Base-by-base conservation (phyloP, 192 early-diverging fungal species). In the Coemansia nantahalensis region DNA sequence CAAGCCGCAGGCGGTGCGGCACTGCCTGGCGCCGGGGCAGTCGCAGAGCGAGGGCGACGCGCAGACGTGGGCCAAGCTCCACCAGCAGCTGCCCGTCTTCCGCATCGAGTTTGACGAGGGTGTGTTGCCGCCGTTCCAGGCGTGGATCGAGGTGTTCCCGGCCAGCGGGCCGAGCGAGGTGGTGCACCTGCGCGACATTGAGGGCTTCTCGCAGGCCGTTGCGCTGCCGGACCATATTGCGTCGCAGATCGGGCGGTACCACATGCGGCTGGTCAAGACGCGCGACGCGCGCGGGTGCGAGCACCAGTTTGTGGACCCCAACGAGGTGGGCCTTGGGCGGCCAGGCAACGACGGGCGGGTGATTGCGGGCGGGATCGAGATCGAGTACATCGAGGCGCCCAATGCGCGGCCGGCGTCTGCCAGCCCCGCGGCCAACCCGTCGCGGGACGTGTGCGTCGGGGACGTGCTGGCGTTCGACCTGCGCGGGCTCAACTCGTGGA, bases 401-500 rank as follows among this genome's bases (percentile, higher is more conserved):
- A 68, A 49, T 16, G 72, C 66, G 0, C 65, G 61, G 8, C 72
- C 72, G 4, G 60, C 61, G 8, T 53, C 72, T 9, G 40, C 60
- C 12, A 60, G 56, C 36, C 56, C 65, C 0, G 61, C 73, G 0
- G 54, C 73, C 0, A 61, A 50, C 36, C 65, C 73, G 3, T 38
- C 50, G 18, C 47, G 62, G 8, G 51, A 57, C 23, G 77, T 85
- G n/a, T 87, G 87, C 30, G 72, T 82, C 6, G 87, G 87, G 37
- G 85, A 86, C 42, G 68, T 87, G 21, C 52, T 89, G 19, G 56
- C 81, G 12, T 87, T 84, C 44, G 77, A 82, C 17, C 50, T 89
- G 42, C 80, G 84, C 39, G 87, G 85, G 1, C 80, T 83, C 3
- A 69, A 79, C 42, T 80, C 87, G 17, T 89, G 86, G 61, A 81